Evolutionary conservation across 2,329 filamentous ascomycete genomes (phyloP).

Genomic region (Apiospora koreana): DNA sequence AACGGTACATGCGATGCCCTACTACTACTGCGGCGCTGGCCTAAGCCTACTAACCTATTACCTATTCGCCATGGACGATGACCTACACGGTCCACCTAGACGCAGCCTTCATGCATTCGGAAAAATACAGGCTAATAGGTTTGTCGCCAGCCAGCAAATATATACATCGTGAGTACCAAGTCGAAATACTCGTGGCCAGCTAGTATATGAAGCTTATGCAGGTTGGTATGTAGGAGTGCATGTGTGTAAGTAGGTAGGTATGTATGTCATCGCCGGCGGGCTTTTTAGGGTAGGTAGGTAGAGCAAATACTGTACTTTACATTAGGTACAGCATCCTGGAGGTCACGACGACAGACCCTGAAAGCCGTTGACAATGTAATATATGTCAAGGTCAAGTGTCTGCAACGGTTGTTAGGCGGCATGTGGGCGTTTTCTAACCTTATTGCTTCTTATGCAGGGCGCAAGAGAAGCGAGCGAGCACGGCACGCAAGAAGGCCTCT

Average conservation of each 20-base stretch:
- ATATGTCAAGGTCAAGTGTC: not conserved
- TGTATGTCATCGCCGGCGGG: not conserved
- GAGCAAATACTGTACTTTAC: not conserved
- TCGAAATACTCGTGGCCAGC: not conserved
- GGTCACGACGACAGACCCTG: not conserved
- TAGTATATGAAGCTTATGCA: not conserved
- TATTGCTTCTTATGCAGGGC: not conserved
- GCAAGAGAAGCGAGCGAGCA: not conserved
- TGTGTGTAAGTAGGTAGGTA: not conserved
- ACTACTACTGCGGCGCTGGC: not conserved
- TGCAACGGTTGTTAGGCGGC: not conserved
- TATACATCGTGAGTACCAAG: not conserved
- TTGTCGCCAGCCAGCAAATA: not conserved
- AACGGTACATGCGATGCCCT: not conserved
- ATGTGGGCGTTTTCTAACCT: not conserved
- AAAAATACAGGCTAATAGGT: not conserved
- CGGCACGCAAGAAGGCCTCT: not conserved
- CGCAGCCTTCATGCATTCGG: not conserved
- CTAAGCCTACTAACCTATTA: not conserved
- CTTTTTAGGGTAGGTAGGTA: not conserved
- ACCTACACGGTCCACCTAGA: not conserved
- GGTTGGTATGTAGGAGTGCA: not conserved
- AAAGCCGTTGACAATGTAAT: not conserved
- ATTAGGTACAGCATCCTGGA: not conserved
- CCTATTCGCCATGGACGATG: not conserved